A percentile compares a stretch with the other conserved stretches of the same genome.
phyloP scores from a whole-genome alignment of 345 rosid species.

The Syzygium aqueum region DNA sequence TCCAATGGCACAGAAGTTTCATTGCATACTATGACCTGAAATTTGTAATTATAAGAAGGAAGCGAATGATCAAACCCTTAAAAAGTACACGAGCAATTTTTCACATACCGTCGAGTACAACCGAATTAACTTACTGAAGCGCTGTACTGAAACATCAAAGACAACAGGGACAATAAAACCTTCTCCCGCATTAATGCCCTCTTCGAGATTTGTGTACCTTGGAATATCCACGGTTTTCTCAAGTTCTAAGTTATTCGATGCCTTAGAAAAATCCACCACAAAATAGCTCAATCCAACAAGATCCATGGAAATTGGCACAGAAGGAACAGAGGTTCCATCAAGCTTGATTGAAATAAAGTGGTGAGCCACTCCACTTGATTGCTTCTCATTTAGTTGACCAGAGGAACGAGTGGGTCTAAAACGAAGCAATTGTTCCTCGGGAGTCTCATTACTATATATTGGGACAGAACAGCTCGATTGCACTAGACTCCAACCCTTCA shows the following conservation, averaged over 20 bases:
- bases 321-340: constrained; percentile 69
- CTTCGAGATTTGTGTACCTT: constrained; percentile 23
- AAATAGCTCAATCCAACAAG: constrained; percentile 75
- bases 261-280: constrained; percentile 82
- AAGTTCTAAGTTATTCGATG: constrained; percentile 11
- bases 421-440: constrained; percentile 42
- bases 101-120: constrained; percentile 80
- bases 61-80: constrained; percentile 1
- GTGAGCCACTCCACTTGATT: constrained; percentile 52
- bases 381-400: constrained; percentile 54
- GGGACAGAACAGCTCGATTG: constrained; percentile 73
- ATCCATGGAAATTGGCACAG: constrained; percentile 85
- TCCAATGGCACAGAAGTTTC: constrained; percentile 73
- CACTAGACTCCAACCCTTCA: constrained; percentile 39
- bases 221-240: constrained; percentile 14
- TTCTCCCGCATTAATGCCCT: constrained; percentile 19
- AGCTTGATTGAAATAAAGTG: constrained; percentile 70
- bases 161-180: constrained; percentile 86
- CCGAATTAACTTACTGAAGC: constrained; percentile 74
- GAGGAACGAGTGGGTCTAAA: constrained; percentile 43
- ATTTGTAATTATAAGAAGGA: constrained; percentile 9
- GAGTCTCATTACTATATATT: constrained; percentile 53
- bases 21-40: constrained; percentile 76
- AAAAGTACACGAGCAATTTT: neutral
- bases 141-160: constrained; percentile 82